Conservation (phyloP, 2,329 filamentous ascomycete species). For the Alternaria dauci region DNA sequence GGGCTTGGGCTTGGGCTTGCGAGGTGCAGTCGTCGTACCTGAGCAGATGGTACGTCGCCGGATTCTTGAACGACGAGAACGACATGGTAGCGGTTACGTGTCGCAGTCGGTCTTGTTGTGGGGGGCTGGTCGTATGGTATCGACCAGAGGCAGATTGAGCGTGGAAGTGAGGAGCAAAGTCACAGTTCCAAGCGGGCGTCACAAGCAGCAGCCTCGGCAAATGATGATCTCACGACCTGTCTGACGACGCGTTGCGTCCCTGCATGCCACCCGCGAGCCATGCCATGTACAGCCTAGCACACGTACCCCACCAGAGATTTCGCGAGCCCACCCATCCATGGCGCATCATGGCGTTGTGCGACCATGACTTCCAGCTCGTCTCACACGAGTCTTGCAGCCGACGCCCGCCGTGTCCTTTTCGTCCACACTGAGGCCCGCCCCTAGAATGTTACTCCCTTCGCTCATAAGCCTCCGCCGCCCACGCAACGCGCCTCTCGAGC, state of each 20-base stretch:
- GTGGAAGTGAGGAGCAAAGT: not conserved
- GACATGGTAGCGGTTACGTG: slow-evolving; percentile 43
- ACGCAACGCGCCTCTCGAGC: slow-evolving; percentile 43
- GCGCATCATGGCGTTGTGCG: slow-evolving; percentile 7
- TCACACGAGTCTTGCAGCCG: not conserved
- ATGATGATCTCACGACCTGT: slow-evolving; percentile 34
- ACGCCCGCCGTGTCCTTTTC: not conserved
- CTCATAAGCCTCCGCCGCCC: slow-evolving; percentile 43
- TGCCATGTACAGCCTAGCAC: not conserved
- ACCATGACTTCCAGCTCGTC: not conserved
- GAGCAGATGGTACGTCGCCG: slow-evolving; percentile 78
- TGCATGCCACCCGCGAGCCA: slow-evolving; percentile 1
- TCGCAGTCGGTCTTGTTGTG: not conserved
- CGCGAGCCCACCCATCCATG: slow-evolving; percentile 2
- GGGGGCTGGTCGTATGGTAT: not conserved
- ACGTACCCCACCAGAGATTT: slow-evolving; percentile 2
- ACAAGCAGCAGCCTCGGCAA: slow-evolving; percentile 19
- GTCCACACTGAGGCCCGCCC: not conserved
- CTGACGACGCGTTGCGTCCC: slow-evolving; percentile 14
- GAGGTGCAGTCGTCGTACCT: slow-evolving; percentile 59
- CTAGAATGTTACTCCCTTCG: slow-evolving; percentile 37
- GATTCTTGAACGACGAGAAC: slow-evolving; percentile 64
- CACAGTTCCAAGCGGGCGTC: not conserved
- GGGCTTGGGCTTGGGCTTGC: not conserved
- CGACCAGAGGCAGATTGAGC: not conserved